Evolutionary conservation across 768 basidiomycete genomes (phyloP).

Genomic region (Suillus americanus): DNA sequence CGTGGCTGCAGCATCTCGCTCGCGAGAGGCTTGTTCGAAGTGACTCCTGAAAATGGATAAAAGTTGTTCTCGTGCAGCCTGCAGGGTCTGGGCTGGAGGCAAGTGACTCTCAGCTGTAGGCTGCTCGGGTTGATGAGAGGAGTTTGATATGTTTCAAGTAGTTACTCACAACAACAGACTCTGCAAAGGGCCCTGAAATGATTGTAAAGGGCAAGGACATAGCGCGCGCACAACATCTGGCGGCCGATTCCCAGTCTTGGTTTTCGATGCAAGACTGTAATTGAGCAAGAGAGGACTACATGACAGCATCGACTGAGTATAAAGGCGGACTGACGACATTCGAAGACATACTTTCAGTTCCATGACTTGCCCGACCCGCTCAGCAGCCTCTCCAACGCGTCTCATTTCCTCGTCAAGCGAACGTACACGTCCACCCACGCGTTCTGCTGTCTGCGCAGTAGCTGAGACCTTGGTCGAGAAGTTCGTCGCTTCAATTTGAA

Average conservation of each 20-base stretch:
- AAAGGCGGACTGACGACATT: constrained; percentile 33
- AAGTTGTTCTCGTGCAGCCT: constrained; percentile 70
- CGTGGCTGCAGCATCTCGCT: constrained; percentile 81
- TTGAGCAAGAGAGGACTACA: constrained; percentile 63
- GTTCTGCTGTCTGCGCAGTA: constrained; percentile 79
- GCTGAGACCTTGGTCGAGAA: constrained; percentile 59
- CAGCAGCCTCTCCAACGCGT: constrained; percentile 85
- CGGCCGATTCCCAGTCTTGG: constrained; percentile 95
- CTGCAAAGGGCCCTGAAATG: constrained; percentile 82
- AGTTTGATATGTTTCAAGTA: neutral
- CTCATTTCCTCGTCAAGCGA: constrained; percentile 92
- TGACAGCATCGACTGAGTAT: constrained; percentile 22
- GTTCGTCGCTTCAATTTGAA: constrained; percentile 54
- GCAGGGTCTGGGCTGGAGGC: constrained; percentile 82
- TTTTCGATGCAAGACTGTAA: constrained; percentile 64
- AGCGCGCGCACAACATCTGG: constrained; percentile 86
- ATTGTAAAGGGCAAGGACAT: constrained; percentile 82
- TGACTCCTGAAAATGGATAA: constrained; percentile 75
- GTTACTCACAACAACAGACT: constrained; percentile 76
- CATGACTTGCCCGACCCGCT: constrained; percentile 89
- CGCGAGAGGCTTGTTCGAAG: constrained; percentile 79
- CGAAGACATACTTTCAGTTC: constrained; percentile 77
- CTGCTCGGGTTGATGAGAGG: constrained; percentile 40
- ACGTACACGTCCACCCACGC: constrained; percentile 90
- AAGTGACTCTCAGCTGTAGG: constrained; percentile 87